A percentile compares a stretch with the other conserved stretches of the same genome.
phyloP scores from a whole-genome alignment of 2,329 filamentous ascomycete species.

The Fusarium torreyae region DNA sequence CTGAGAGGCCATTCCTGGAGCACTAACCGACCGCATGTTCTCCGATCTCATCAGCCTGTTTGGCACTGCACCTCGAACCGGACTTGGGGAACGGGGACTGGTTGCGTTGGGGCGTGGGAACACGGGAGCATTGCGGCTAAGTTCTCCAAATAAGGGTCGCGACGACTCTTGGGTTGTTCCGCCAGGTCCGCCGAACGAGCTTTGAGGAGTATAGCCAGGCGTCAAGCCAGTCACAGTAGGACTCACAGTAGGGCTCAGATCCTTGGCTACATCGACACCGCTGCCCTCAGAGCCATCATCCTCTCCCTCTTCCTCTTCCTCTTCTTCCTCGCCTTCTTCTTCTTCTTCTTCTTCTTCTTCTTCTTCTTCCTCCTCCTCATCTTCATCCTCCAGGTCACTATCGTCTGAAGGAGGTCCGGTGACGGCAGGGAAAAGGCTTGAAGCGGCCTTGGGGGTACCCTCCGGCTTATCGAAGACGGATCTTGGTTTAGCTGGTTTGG shows the following conservation, averaged over 20 bases:
- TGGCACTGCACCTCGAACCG: constrained; percentile 73
- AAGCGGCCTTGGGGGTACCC: constrained; percentile 56
- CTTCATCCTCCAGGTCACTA: constrained; percentile 56
- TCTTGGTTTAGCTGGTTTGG: constrained; percentile 30
- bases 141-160: constrained; percentile 69
- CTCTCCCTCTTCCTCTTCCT: constrained; percentile 60
- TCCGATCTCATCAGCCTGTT: constrained; percentile 65
- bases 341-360: constrained; percentile 64
- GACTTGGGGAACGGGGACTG: constrained; percentile 82
- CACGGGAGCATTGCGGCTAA: constrained; percentile 64
- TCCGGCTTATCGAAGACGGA: constrained; percentile 48
- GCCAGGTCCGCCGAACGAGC: constrained; percentile 69
- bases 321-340: constrained; percentile 57
- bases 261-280: constrained; percentile 75
- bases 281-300: constrained; percentile 70
- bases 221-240: constrained; percentile 63
- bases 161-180: constrained; percentile 62
- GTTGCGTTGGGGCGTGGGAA: constrained; percentile 69
- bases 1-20: constrained; percentile 71
- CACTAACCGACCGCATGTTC: constrained; percentile 70
- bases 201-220: constrained; percentile 69
- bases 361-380: constrained; percentile 61
- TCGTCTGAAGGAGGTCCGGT: constrained; percentile 58
- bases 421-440: constrained; percentile 54
- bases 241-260: constrained; percentile 68